A percentile compares a stretch with the other conserved stretches of the same genome.
These are phyloP conservation scores for Hypoxylon sp. DNA, from an alignment of 2,329 filamentous ascomycete genomes.

Conservation along the genomic window DNA sequence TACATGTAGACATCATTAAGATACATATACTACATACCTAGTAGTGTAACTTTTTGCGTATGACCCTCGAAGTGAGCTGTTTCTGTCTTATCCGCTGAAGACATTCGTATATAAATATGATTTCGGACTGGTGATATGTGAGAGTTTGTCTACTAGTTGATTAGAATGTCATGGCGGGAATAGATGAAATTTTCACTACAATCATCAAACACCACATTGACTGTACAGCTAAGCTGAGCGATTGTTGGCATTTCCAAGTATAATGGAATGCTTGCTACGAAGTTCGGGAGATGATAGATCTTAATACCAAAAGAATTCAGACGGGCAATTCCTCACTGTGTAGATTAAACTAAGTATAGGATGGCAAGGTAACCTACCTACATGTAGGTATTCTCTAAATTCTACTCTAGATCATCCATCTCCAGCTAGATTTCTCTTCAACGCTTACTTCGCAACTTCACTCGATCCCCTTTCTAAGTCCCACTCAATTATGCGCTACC, in stretches of 20 bases:
- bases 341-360: neutral
- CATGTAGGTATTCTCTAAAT: constrained; percentile 25
- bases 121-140: neutral
- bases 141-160: neutral
- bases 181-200: neutral
- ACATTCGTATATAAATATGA: neutral
- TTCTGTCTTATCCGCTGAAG: neutral
- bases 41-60: no score
- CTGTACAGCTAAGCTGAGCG: no score
- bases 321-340: neutral
- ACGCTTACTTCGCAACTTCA: neutral
- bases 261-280: neutral
- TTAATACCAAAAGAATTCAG: neutral
- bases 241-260: neutral
- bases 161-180: neutral
- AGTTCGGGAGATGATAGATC: neutral
- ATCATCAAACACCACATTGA: neutral
- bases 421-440: neutral
- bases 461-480: neutral
- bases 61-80: neutral
- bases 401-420: constrained; percentile 1
- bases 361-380: neutral
- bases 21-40: no score
- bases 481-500: constrained; percentile 52
- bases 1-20: neutral